Conservation (phyloP, 2,329 filamentous ascomycete species). For the Calonectria pseudoturangicola region DNA sequence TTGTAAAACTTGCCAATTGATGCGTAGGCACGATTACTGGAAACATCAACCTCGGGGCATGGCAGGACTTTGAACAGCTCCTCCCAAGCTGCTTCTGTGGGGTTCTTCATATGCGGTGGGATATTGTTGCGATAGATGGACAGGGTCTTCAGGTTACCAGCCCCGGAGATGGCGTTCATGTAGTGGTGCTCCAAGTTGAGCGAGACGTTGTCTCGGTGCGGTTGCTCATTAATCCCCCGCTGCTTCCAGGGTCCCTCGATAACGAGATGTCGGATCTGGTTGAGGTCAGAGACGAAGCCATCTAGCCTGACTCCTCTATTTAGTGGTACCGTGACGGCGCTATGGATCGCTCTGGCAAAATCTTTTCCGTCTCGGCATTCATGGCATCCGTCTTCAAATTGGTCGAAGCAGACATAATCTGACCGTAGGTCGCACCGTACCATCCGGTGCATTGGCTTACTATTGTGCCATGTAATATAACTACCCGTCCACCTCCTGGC, state of each 20-base stretch:
- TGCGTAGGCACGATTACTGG: conserved; percentile 1
- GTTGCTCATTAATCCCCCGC: not conserved
- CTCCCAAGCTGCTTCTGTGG: conserved; percentile 15
- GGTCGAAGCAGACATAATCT: conserved; percentile 27
- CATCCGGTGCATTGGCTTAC: conserved; percentile 6
- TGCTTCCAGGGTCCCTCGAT: conserved; percentile 27
- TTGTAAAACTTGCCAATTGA: conserved; percentile 18
- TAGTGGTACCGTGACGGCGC: not conserved
- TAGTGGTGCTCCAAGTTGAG: conserved; percentile 16
- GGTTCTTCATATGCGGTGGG: conserved; percentile 10
- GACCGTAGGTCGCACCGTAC: conserved; percentile 17
- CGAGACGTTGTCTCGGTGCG: not conserved
- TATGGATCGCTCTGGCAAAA: not conserved
- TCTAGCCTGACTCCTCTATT: conserved; percentile 2
- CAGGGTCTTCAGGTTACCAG: not conserved
- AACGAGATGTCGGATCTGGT: conserved; percentile 16
- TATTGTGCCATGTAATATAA: not conserved
- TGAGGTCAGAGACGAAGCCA: conserved; percentile 8
- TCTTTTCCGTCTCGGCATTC: conserved; percentile 6
- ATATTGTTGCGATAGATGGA: conserved; percentile 25
- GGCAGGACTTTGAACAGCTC: conserved; percentile 5
- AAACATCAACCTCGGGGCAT: conserved; percentile 5
- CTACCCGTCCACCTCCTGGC: conserved; percentile 16
- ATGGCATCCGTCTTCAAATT: not conserved
- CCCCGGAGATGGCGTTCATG: conserved; percentile 6